Percentiles rank a stretch among this genome's conserved stretches.
Conservation (phyloP, 768 basidiomycete species). For the Rhizopogon rudus region DNA sequence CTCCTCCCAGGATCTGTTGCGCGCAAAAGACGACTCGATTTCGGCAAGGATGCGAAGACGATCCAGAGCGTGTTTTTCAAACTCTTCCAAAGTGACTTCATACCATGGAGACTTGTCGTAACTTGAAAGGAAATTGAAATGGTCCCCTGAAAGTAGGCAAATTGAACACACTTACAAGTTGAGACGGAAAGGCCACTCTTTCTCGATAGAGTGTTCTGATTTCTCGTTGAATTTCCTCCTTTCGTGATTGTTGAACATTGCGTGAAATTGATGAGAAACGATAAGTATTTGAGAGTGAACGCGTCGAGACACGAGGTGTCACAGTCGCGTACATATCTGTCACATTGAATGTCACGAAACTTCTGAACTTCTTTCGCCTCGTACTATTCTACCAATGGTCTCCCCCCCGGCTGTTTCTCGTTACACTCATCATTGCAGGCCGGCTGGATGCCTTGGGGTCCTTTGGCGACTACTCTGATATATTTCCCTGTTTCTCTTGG, state of each 20-base stretch:
- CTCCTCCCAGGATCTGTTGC: slow-evolving; percentile 80
- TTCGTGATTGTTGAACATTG: slow-evolving; percentile 20
- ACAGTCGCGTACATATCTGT: slow-evolving; percentile 1
- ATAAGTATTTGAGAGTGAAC: neutral
- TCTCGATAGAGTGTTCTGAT: neutral
- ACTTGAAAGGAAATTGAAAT: slow-evolving; percentile 35
- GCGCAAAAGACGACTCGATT: slow-evolving; percentile 84
- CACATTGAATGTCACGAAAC: neutral
- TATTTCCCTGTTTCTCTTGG: no score
- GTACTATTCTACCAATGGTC: no score
- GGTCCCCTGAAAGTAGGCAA: slow-evolving; percentile 1
- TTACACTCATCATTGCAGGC: no score
- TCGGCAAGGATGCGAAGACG: slow-evolving; percentile 84
- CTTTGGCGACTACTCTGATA: no score
- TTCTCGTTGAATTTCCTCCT: slow-evolving; percentile 2
- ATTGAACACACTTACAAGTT: slow-evolving; percentile 61
- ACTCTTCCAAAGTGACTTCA: slow-evolving; percentile 93
- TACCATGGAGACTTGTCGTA: slow-evolving; percentile 82
- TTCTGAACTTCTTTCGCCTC: no score
- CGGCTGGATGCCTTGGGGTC: no score
- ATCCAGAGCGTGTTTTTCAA: slow-evolving; percentile 87
- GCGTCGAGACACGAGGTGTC: slow-evolving; percentile 4
- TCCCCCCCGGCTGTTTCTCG: no score
- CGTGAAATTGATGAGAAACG: neutral
- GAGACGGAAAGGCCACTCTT: slow-evolving; percentile 56